Evolutionary conservation across 2,329 filamentous ascomycete species (phyloP), one percentile per base, ranked within the genome.

Genomic region (Trichoderma sp.): DNA sequence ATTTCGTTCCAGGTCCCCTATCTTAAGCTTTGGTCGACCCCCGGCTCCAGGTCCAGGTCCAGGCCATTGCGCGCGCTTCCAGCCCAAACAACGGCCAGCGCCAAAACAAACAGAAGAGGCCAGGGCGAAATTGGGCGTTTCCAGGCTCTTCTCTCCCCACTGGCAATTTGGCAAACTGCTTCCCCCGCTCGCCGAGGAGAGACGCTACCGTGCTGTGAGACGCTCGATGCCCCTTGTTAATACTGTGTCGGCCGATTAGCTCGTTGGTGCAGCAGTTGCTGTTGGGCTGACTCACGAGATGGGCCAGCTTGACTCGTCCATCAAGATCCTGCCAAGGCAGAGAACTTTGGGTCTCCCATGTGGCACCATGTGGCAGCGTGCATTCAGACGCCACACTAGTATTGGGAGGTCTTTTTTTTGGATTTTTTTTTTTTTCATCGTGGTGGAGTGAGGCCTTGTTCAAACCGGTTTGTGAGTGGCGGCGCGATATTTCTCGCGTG

Each of bases 1-100:
- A 67, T 66, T 50, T 71, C 63, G 30, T 34, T 20, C 39, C 15
- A 43, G 39, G 39, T 43, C 55, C 63, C 26, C 61, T 67, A 50
- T 61, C 55, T 71, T 28, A 28, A 23, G 55, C n/a, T 69, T 62
- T 69, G 20, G 26, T 23, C 17, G 53, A 65, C 39, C 62, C 69
- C 53, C 20, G 64, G 55, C 39, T 57, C 39, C 39, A 43, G n/a
- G 43, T 47, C 43, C 15, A 39, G 36, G 36, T n/a, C 63, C 55
- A 30, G 69, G 39, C 55, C 55, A 39, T 67, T 59, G 69, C 69
- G 69, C 53, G 62, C 69, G 69, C 62, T 30, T 71, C 69, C 11
- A 50, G 15, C 39, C 57, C 58, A 62, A 62, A 61, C 66, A 61
- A 50, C 57, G 39, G 66, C 20, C 66, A 43, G 57, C 64, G 50